Base-by-base conservation (phyloP, 331 rosid species). In the Acacia pycnantha region DNA sequence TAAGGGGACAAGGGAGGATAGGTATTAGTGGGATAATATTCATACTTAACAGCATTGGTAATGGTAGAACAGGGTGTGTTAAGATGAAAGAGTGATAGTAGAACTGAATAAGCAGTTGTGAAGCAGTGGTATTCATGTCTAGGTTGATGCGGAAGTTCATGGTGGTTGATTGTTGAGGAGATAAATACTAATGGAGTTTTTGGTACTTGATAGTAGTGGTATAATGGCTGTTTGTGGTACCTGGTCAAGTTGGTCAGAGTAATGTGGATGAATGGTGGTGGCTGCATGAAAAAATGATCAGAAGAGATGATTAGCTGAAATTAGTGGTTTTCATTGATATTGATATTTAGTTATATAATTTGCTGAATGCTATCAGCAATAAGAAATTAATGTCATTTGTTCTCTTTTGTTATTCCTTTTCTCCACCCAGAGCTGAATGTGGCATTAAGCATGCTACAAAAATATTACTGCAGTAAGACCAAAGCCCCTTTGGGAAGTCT, bases 121-220 rank as follows among this genome's bases (percentile, higher is more conserved):
- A 48, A 64, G n/a, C 68, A 61, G 33, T 26, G 68, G 29, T 31
- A 26, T 33, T 13, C 1, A 31, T 29, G 70, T 14, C 64, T 64
- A 35, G 41, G 21, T 35, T 2, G 5, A 64, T 13, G 70, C 9
- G 0, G 2, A 29, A 19, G 29, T 14, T 18, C 24, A 33, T 31
- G 71, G 71, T 31, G 43, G 44, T 65, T 65, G 71, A 65, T 65
- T 65, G 44, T 65, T 65, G 71, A 33, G 12, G 71, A 69, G 69
- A 64, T 29, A 59, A 24, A 59, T 9, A 3, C 33, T 59, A 4
- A 59, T 22, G 7, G 27, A 59, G 53, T 48, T 11, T 46, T 3
- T 12, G 50, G 50, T 12, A 46, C 50, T 51, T 65, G 22, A 7
- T 33, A 33, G 24, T 33, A 31, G 44, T 33, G 19, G 44, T 16